These are phyloP conservation scores for Saccharomycopsis hybrid DNA, from an alignment of 1,139 yeast genomes.

Conservation along the genomic window DNA sequence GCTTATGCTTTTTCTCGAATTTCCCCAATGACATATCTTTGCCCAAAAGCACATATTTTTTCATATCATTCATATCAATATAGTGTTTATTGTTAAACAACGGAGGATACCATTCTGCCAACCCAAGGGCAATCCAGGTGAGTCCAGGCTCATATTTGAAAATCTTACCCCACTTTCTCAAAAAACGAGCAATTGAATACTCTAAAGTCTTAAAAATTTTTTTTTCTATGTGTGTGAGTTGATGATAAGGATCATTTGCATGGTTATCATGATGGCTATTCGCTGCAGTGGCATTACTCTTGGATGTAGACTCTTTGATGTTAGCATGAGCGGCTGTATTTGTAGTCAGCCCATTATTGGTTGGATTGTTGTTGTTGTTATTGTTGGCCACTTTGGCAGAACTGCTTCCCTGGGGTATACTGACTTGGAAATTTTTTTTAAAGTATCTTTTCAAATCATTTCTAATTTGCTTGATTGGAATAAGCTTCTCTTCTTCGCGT, in stretches of 20 bases:
- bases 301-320: not conserved
- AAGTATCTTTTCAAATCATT: conserved; percentile 50
- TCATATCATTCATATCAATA: conserved; percentile 11
- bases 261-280: conserved; percentile 8
- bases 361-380: not conserved
- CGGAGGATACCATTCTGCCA: conserved; percentile 89
- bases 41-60: conserved; percentile 18
- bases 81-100: conserved; percentile 24
- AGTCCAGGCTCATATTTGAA: conserved; percentile 76
- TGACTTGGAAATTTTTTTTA: conserved; percentile 29
- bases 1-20: conserved; percentile 22
- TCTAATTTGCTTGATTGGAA: conserved; percentile 35
- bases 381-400: not conserved
- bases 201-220: conserved; percentile 54
- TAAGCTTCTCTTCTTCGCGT: conserved; percentile 23
- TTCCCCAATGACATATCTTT: conserved; percentile 24
- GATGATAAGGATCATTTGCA: conserved; percentile 21
- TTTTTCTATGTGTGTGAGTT: conserved; percentile 38
- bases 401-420: too few species aligned
- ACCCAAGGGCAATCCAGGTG: conserved; percentile 80
- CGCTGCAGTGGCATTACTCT: not conserved
- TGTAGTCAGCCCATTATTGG: not conserved
- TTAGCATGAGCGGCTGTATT: conserved; percentile 1
- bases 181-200: conserved; percentile 55
- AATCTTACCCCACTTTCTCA: conserved; percentile 71